Evolutionary conservation across 192 early-diverging fungal genomes (phyloP), one percentile per base, ranked within the genome.

Genomic region (Lobosporangium transversale): DNA sequence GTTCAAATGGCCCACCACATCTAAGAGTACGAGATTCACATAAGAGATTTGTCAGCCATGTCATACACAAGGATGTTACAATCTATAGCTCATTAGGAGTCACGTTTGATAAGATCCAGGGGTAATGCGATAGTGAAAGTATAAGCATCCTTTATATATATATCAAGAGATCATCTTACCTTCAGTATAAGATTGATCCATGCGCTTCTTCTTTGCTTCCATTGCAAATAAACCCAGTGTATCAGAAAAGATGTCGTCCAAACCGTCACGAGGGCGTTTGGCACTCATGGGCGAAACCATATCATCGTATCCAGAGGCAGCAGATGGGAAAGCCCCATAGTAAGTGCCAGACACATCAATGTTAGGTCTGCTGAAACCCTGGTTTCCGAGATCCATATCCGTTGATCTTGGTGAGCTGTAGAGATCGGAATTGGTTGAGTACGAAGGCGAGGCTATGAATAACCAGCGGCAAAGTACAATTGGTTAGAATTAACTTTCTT

Each of bases 191-290:
- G 59, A 52, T 11, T 71, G 68, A 14, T 81, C 67, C 33, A 78
- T 36, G 15, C 73, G 62, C 49, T 78, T 81, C 55, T 76, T 81
- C 53, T 81, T 81, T 5, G 68, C 62, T 27, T 81, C 80, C 21
- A 65, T 58, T 12, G 58, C 61, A 30, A 81, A 78, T 5, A 62
- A 63, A 31, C 74, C 80, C 23, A 81, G 43, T 8, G 70, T 81
- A 48, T 81, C 70, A 26, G 70, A 59, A 9, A 73, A 20, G 17
- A 71, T 12, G 37, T 80, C 70, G 26, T 67, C 67, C 37, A 62
- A 60, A 15, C 55, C 49, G 57, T 80, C 58, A 33, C 69, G 64
- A 35, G 60, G 48, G 30, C 62, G 60, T 44, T 80, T 73, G 24
- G 48, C 65, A 17, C 63, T 80, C 45, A 47, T 23, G 20, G 79